Evolutionary conservation across 2,329 filamentous ascomycete species (phyloP).

Genomic region (Coleophoma crateriformis): DNA sequence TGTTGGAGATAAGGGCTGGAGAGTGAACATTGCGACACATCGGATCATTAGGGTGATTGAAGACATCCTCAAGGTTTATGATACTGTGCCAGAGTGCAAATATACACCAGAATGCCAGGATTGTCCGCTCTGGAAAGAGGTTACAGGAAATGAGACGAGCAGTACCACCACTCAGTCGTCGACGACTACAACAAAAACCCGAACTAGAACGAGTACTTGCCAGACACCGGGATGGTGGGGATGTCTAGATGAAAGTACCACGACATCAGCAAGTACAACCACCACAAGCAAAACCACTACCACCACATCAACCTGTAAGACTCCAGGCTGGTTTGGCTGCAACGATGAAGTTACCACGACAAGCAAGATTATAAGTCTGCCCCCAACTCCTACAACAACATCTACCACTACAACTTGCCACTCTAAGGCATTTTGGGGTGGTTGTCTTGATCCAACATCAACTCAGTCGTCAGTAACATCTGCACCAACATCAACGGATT

Average conservation of each 20-base stretch:
- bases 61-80: slow-evolving; percentile 81
- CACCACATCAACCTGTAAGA: slow-evolving; percentile 33
- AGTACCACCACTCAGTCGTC: slow-evolving; percentile 50
- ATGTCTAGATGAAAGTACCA: slow-evolving; percentile 36
- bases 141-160: slow-evolving; percentile 64
- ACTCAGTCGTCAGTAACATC: slow-evolving; percentile 28
- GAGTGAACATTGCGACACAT: slow-evolving; percentile 85
- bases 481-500: slow-evolving; percentile 29
- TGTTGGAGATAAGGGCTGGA: slow-evolving; percentile 85
- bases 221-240: slow-evolving; percentile 82
- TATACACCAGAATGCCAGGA: slow-evolving; percentile 78
- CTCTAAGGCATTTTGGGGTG: slow-evolving; percentile 38
- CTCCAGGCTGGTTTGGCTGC: slow-evolving; percentile 41
- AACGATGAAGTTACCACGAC: slow-evolving; percentile 41
- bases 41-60: slow-evolving; percentile 84
- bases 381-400: slow-evolving; percentile 18
- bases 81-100: slow-evolving; percentile 70
- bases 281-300: slow-evolving; percentile 24
- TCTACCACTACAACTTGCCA: slow-evolving; percentile 27
- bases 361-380: slow-evolving; percentile 24
- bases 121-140: slow-evolving; percentile 87
- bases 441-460: slow-evolving; percentile 41
- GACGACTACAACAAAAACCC: slow-evolving; percentile 53
- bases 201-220: slow-evolving; percentile 77
- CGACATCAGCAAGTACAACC: slow-evolving; percentile 18